Evolutionary conservation across 73 alveolate genomes (phyloP), one percentile per base, ranked within the genome.

Genomic region (Paramecium sonneborni): DNA sequence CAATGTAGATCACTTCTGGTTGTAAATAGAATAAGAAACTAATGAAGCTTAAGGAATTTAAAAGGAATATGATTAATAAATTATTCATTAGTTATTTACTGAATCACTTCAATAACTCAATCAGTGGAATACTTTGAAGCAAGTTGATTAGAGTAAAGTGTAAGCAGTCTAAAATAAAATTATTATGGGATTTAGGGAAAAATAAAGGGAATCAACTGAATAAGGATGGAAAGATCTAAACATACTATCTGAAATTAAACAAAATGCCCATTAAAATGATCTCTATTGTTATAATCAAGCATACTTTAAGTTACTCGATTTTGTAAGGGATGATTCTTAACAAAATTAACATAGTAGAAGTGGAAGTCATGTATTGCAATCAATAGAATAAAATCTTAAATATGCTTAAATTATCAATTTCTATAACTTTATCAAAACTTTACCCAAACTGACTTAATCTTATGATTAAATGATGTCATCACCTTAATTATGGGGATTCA

Each of bases 391-490:
- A 24, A 28, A 39, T 43, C 41, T 43, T 3, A 79, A 79, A 46
- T 43, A 23, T 43, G 69, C 76, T 0, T 48, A 79, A 26, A 79
- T 79, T 2, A 79, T 79, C 39, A 79, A 79, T 44, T 39, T 26
- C 18, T 43, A 79, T 34, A 79, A 43, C 7, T 79, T 79, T 15
- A 46, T 46, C 18, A 79, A 79, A 79, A 30, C 44, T 6, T 11
- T 79, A 26, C 90, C 90, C 12, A 79, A 44, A 79, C 23, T 39
- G 3, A 79, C 52, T 0, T 7, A 41, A 79, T 30, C 76, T 10
- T 79, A 79, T 46, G 76, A 79, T 43, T 23, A 79, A 46, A 39
- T 43, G 74, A 79, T 79, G 90, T 24, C 90, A 79, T 39, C 90
- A 0, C 74, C 90, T 23, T 11, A 15, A 79, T 23, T 79, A 10